A percentile compares a stretch with the other conserved stretches of the same genome.
Evolutionary conservation across 2,329 filamentous ascomycete species (phyloP).

Genomic region (Albifimbria verrucaria): DNA sequence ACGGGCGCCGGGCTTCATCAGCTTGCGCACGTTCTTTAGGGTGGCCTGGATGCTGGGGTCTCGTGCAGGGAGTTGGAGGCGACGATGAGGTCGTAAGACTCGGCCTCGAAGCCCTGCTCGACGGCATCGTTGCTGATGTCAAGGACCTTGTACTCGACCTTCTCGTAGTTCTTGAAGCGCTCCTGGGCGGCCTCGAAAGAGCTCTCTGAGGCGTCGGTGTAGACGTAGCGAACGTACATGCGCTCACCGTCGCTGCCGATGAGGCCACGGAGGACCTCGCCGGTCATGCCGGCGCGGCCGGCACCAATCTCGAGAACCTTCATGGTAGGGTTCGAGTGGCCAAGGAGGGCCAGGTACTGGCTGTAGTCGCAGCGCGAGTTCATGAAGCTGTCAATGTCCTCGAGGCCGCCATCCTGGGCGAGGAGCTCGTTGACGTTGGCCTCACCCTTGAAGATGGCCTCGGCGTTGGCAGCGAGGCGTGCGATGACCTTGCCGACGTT

Average conservation of each 20-base stretch:
- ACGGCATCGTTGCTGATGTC: slow-evolving; percentile 18
- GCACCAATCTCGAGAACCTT: slow-evolving; percentile 40
- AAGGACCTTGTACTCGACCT: slow-evolving; percentile 16
- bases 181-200: slow-evolving; percentile 25
- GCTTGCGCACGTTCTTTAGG: slow-evolving; percentile 27
- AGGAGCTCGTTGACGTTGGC: slow-evolving; percentile 23
- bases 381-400: slow-evolving; percentile 23
- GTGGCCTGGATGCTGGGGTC: slow-evolving; percentile 8
- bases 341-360: slow-evolving; percentile 14
- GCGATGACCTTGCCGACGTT: background rate
- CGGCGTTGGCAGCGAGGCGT: background rate
- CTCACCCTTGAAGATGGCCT: slow-evolving; percentile 2
- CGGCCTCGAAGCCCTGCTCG: slow-evolving; percentile 26
- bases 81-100: slow-evolving; percentile 33
- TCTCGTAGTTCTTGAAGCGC: slow-evolving; percentile 14
- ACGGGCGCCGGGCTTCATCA: slow-evolving; percentile 28
- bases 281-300: slow-evolving; percentile 30
- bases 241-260: slow-evolving; percentile 7
- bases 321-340: slow-evolving; percentile 22
- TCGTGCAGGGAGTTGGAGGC: slow-evolving; percentile 18
- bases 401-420: slow-evolving; percentile 24
- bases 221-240: slow-evolving; percentile 23
- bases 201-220: slow-evolving; percentile 25
- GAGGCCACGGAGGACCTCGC: slow-evolving; percentile 24
- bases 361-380: slow-evolving; percentile 14